Base-by-base conservation (phyloP, 2,329 filamentous ascomycete species). In the Penicillium oxalicum region DNA sequence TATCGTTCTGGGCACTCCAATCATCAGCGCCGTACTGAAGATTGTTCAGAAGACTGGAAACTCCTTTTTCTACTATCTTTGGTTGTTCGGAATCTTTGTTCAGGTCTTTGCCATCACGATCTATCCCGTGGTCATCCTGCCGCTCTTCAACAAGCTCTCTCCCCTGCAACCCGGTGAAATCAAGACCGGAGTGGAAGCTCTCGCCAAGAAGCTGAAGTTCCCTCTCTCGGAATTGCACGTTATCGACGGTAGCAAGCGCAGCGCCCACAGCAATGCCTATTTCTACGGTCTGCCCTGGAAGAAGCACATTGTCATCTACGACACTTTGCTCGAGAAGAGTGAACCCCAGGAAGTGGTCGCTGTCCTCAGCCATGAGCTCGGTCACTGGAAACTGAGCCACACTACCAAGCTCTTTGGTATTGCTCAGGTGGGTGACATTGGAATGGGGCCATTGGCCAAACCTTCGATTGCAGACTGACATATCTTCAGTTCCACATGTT, bases 301-400 rank as follows among this genome's bases (percentile, higher is more conserved):
- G 81, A 97, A 97, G 81, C 94, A 97, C 76, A 98, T 98, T 75
- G 93, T 98, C 64, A 94, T 98, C 66, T 98, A 95, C 69, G 93
- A 98, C 68, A 98, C 94, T 4, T 74, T 98, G 55, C 90, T 98
- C 54, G 91, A 96, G 72, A 95, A 97, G 81, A 93, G 87, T 68
- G 83, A 91, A 54, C 84, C 87, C 4, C 80, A 93, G 64, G 93
- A 98, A 71, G 91, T 98, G 36, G 88, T 95, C 50, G 91, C 93
- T 57, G 91, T 98, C 45, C 77, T 98, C 46, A 91, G 89, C 33
- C 93, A 98, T 68, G 93, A 98, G 72, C 81, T 98, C 41, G 93
- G 93, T 44, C 93, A 98, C 76, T 98, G 93, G 93, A 91, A 86
- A 62, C 81, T 95, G 59, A 90, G 89, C 52, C 93, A 98, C 76